These are phyloP conservation scores for Trichoderma parareesei DNA, from an alignment of 495 filamentous ascomycete species.

Conservation along the genomic window DNA sequence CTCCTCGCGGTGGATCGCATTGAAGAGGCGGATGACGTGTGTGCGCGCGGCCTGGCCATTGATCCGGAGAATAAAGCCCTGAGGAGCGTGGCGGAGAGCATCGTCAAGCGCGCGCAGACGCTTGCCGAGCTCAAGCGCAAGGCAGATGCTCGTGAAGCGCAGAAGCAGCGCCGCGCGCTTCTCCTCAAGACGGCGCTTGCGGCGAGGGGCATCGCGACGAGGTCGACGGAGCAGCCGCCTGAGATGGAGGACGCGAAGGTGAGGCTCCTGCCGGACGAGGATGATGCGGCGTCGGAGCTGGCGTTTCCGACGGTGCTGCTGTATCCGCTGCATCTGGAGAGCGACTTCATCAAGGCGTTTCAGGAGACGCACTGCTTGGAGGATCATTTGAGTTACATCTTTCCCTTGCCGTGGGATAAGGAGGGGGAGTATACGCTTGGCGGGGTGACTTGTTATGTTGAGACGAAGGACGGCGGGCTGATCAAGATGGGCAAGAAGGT, in stretches of 20 bases:
- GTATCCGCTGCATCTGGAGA: slow-evolving; percentile 69
- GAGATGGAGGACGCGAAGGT: slow-evolving; percentile 75
- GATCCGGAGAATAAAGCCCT: slow-evolving; percentile 55
- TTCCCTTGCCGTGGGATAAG: slow-evolving; percentile 76
- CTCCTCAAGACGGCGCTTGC: slow-evolving; percentile 64
- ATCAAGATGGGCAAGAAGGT: slow-evolving; percentile 86
- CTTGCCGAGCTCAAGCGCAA: slow-evolving; percentile 27
- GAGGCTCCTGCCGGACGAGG: slow-evolving; percentile 59
- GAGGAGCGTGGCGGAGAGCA: slow-evolving; percentile 41
- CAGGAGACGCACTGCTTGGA: slow-evolving; percentile 59
- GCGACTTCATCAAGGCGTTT: slow-evolving; percentile 84
- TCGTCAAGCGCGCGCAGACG: slow-evolving; percentile 37
- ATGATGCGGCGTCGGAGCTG: slow-evolving; percentile 60
- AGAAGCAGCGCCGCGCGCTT: slow-evolving; percentile 41
- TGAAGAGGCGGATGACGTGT: slow-evolving; percentile 67
- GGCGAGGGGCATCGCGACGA: slow-evolving; percentile 59
- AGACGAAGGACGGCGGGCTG: slow-evolving; percentile 71
- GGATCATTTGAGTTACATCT: slow-evolving; percentile 71
- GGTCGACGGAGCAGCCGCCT: slow-evolving; percentile 61
- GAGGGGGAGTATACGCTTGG: slow-evolving; percentile 54
- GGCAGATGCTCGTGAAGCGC: slow-evolving; percentile 43
- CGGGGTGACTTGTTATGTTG: slow-evolving; percentile 81
- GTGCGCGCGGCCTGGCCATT: slow-evolving; percentile 58
- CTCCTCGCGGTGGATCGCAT: slow-evolving; percentile 66
- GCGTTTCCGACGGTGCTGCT: slow-evolving; percentile 74